A percentile compares a stretch with the other conserved stretches of the same genome.
phyloP scores from a whole-genome alignment of 2,329 filamentous ascomycete genomes.

The Cytospora piceicola region DNA sequence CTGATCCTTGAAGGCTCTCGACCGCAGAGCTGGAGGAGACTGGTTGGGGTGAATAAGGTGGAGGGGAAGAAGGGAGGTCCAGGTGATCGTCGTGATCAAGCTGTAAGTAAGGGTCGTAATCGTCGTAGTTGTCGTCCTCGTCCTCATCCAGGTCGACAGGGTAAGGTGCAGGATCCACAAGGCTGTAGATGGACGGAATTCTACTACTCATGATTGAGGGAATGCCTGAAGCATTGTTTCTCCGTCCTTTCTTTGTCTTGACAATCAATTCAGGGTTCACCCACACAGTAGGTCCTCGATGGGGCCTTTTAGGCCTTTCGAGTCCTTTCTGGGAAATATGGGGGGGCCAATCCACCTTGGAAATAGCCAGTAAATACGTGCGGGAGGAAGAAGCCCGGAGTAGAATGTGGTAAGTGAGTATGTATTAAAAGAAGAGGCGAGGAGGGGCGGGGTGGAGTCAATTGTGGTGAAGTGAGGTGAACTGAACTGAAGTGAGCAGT shows the following conservation, averaged over 20 bases:
- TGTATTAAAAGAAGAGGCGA: neutral
- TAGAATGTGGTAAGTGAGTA: neutral
- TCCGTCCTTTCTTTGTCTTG: neutral
- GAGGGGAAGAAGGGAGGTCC: neutral
- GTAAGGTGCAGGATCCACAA: slow-evolving; percentile 5
- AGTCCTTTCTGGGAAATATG: neutral
- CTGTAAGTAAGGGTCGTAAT: slow-evolving; percentile 15
- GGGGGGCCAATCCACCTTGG: neutral
- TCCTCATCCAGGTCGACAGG: neutral
- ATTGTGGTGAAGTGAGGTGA: neutral
- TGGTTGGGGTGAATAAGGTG: neutral
- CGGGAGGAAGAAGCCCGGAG: neutral
- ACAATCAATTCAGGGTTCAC: neutral
- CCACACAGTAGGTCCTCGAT: neutral
- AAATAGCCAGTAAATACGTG: neutral
- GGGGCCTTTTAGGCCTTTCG: neutral
- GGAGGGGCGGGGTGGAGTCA: neutral
- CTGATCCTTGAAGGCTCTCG: neutral
- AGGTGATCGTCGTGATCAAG: neutral
- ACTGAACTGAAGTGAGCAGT: neutral
- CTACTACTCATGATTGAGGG: slow-evolving; percentile 9
- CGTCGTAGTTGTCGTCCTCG: neutral
- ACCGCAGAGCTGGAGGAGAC: neutral
- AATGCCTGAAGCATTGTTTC: slow-evolving; percentile 5
- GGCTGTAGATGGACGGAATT: slow-evolving; percentile 5